These are phyloP conservation scores for Leptomonas pyrrhocoris DNA, from an alignment of 208 protist genomes.

Conservation along the genomic window DNA sequence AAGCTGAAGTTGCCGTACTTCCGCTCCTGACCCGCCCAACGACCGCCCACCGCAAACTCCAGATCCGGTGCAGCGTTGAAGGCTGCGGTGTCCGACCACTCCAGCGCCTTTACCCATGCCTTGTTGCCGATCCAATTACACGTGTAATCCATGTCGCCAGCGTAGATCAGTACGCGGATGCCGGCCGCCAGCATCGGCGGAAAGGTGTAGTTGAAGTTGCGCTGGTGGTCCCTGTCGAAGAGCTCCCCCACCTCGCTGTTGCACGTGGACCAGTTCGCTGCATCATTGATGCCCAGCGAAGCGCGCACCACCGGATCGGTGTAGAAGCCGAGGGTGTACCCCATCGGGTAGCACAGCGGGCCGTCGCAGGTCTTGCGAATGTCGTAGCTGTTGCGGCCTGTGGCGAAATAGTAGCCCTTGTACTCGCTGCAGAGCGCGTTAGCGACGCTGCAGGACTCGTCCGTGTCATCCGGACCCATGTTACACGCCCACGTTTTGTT, in stretches of 20 bases:
- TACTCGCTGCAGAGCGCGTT: constrained; percentile 16
- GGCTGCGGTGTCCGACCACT: constrained; percentile 70
- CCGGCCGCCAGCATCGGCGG: constrained; percentile 59
- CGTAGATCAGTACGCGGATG: constrained; percentile 90
- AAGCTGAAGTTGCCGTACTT: constrained; percentile 66
- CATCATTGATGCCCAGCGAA: neutral
- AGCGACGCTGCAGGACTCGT: constrained; percentile 20
- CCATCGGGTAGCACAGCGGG: constrained; percentile 3
- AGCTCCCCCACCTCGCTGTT: constrained; percentile 48
- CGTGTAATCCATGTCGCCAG: constrained; percentile 90
- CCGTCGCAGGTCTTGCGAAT: constrained; percentile 68
- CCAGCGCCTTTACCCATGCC: constrained; percentile 68
- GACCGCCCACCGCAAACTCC: constrained; percentile 35
- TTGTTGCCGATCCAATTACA: constrained; percentile 94
- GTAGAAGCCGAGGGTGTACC: neutral
- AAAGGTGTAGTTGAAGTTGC: constrained; percentile 70
- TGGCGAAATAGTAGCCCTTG: constrained; percentile 32
- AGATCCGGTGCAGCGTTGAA: constrained; percentile 58
- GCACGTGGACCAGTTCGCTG: constrained; percentile 38
- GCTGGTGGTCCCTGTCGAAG: constrained; percentile 68
- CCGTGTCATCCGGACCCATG: neutral
- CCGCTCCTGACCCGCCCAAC: constrained; percentile 37
- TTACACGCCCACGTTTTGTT: constrained; percentile 26
- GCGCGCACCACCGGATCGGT: neutral
- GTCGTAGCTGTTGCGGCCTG: constrained; percentile 61